phyloP scores from a whole-genome alignment of 352 stramenopile genomes.

The Phytophthora sp. region DNA sequence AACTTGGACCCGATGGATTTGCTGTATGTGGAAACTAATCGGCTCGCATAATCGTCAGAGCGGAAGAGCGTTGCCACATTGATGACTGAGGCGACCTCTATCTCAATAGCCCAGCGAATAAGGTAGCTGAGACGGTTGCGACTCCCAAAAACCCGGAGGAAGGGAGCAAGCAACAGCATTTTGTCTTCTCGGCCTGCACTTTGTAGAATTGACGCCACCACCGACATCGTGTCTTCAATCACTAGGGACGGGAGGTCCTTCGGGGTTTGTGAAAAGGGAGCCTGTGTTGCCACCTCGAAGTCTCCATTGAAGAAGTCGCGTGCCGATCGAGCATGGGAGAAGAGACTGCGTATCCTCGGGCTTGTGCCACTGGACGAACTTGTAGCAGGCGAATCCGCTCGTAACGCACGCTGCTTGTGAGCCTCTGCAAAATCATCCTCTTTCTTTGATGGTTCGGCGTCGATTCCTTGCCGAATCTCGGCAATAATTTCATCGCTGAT shows the following conservation, averaged over 20 bases:
- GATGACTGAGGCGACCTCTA: constrained; percentile 73
- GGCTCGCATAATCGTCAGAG: constrained; percentile 76
- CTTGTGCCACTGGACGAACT: constrained; percentile 22
- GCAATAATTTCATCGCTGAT: constrained; percentile 80
- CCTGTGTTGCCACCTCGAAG: constrained; percentile 29
- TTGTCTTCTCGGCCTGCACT: constrained; percentile 81
- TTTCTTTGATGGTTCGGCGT: constrained; percentile 26
- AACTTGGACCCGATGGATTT: constrained; percentile 77
- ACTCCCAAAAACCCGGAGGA: constrained; percentile 72
- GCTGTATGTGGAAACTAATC: constrained; percentile 78
- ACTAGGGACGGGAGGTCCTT: constrained; percentile 61
- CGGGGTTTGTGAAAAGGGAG: constrained; percentile 27
- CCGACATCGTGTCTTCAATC: constrained; percentile 73
- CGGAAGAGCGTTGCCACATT: constrained; percentile 83
- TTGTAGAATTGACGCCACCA: constrained; percentile 81
- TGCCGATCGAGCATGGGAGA: constrained; percentile 51
- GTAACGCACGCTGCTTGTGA: constrained; percentile 35
- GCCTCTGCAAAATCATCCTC: constrained; percentile 36
- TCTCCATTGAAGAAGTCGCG: constrained; percentile 51
- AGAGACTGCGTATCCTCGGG: constrained; percentile 43
- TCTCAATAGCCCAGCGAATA: constrained; percentile 80
- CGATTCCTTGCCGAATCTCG: constrained; percentile 59
- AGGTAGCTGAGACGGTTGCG: constrained; percentile 62
- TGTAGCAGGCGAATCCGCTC: constrained; percentile 10
- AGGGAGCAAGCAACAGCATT: constrained; percentile 64